These are phyloP conservation scores for Boletus sensibilis DNA, from an alignment of 768 basidiomycete genomes.

Conservation along the genomic window DNA sequence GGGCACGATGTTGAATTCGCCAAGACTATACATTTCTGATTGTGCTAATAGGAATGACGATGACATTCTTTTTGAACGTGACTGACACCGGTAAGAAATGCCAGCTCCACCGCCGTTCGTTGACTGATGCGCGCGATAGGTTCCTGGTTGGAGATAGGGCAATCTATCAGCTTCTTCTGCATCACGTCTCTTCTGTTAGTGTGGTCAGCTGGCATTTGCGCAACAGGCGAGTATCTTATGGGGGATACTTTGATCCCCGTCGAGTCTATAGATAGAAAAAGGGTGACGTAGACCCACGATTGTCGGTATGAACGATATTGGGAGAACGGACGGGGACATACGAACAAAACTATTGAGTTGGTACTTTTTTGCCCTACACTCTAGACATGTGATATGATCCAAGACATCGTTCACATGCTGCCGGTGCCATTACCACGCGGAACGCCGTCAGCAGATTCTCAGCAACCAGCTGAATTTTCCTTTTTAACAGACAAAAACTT, in stretches of 20 bases:
- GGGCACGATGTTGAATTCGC: constrained; percentile 1
- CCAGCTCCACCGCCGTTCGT: not conserved
- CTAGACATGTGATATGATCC: not conserved
- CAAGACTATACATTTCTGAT: constrained; percentile 2
- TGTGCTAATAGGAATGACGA: constrained; percentile 61
- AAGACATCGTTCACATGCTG: not conserved
- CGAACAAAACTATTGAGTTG: not conserved
- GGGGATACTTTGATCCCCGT: constrained; percentile 31
- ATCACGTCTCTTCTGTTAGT: constrained; percentile 76
- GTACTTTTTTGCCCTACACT: not conserved
- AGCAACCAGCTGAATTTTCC: not conserved
- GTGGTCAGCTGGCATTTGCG: constrained; percentile 77
- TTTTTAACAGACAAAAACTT: not conserved
- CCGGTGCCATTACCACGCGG: not conserved
- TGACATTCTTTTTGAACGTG: constrained; percentile 81
- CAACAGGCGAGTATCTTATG: constrained; percentile 71
- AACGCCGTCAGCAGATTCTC: not conserved
- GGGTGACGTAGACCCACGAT: constrained; percentile 25
- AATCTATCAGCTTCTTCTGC: constrained; percentile 85
- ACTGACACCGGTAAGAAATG: constrained; percentile 63
- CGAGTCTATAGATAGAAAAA: constrained; percentile 16
- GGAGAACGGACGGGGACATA: constrained; percentile 2
- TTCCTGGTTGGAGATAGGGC: constrained; percentile 88
- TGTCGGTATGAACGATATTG: constrained; percentile 16
- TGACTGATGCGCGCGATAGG: constrained; percentile 39